Evolutionary conservation across 106 monocot genomes (phyloP).

Genomic region (Platanthera guangdongensis): DNA sequence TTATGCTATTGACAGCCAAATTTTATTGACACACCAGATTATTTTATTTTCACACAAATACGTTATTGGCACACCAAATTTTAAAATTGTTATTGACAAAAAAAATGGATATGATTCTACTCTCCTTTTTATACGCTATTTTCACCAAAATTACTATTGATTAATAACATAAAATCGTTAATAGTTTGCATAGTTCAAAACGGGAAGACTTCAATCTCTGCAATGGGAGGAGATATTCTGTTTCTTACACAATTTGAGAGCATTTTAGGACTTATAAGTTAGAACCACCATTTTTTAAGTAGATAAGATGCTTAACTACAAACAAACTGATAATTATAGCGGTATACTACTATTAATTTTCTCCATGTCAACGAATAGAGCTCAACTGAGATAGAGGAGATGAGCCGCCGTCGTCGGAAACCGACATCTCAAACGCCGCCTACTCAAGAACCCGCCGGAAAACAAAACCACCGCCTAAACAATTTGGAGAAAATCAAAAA

Average conservation of each 20-base stretch:
- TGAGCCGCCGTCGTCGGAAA: neutral
- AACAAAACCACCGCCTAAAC: neutral
- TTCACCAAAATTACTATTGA: too few relatives aligned
- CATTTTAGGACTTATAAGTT: conserved; percentile 3
- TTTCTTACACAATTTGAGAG: neutral
- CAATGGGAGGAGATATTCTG: neutral
- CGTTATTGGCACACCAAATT: too few relatives aligned
- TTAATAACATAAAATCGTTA: too few relatives aligned
- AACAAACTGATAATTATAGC: neutral
- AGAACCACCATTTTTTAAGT: neutral
- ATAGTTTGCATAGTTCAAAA: too few relatives aligned
- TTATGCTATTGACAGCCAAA: too few relatives aligned
- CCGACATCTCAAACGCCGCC: conserved; percentile 2
- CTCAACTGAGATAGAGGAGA: conserved; percentile 10
- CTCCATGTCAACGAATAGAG: neutral
- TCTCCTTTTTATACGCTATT: too few relatives aligned
- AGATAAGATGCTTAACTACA: neutral
- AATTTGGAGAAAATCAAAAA: neutral
- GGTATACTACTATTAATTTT: neutral
- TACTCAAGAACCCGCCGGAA: neutral
- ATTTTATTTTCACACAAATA: too few relatives aligned
- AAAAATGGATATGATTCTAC: too few relatives aligned
- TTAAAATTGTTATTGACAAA: too few relatives aligned
- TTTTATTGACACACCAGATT: too few relatives aligned
- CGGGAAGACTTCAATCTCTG: conserved; percentile 1